phyloP scores from a whole-genome alignment of 257 asterid genomes.

The Solanum tarapatanum region DNA sequence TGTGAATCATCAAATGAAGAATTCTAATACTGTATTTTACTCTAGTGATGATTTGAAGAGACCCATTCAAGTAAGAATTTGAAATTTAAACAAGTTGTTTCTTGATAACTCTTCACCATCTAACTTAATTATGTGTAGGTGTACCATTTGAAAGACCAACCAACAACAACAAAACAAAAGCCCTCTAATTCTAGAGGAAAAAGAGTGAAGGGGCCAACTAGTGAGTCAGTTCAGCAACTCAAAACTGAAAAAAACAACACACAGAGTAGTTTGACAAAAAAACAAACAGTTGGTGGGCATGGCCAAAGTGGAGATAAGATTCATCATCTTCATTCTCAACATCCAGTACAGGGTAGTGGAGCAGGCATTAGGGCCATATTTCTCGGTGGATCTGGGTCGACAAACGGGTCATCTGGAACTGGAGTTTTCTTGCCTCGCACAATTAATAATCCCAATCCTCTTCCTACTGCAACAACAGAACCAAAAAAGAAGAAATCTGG shows the following conservation, averaged over 20 bases:
- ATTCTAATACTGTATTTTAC: not conserved
- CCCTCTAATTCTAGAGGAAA: not conserved
- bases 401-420: slow-evolving; percentile 46
- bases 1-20: not conserved
- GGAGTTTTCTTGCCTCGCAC: slow-evolving; percentile 73
- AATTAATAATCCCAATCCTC: not conserved
- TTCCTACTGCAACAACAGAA: slow-evolving; percentile 7
- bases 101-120: not conserved
- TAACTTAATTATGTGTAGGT: slow-evolving; percentile 8
- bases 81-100: not conserved
- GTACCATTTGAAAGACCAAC: slow-evolving; percentile 35
- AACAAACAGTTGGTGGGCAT: not conserved
- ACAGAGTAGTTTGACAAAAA: not conserved
- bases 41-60: not conserved
- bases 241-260: not conserved
- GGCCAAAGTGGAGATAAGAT: not conserved
- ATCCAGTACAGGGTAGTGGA: slow-evolving; percentile 17
- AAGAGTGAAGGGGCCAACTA: slow-evolving; percentile 9
- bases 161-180: slow-evolving; percentile 11
- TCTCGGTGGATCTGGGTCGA: slow-evolving; percentile 47
- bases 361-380: slow-evolving; percentile 79
- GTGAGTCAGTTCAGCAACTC: not conserved
- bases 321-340: not conserved
- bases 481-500: slow-evolving; percentile 45
- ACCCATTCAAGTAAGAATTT: slow-evolving; percentile 3